phyloP scores from a whole-genome alignment of 2,329 filamentous ascomycete genomes.

The Pyrenochaeta sp. region DNA sequence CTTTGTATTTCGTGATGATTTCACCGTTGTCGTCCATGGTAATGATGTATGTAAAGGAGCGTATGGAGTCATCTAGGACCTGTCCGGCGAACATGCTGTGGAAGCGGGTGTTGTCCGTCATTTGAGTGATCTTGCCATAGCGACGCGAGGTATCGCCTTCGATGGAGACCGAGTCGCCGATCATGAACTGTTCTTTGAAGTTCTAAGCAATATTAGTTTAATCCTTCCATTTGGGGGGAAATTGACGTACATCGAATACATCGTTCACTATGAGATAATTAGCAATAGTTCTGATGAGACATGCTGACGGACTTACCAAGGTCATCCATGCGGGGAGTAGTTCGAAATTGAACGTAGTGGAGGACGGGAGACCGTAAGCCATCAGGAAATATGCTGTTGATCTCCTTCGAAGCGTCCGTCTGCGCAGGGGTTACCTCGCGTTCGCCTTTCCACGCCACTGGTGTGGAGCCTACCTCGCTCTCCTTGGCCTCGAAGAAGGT shows the following conservation, averaged over 20 bases:
- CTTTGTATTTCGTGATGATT: constrained; percentile 57
- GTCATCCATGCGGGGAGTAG: constrained; percentile 84
- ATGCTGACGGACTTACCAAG: constrained; percentile 58
- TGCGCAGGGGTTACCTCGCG: constrained; percentile 45
- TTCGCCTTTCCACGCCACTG: constrained; percentile 29
- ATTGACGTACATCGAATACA: constrained; percentile 38
- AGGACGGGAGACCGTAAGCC: constrained; percentile 89
- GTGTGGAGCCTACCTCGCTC: constrained; percentile 75
- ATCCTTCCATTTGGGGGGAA: no score
- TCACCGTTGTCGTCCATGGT: constrained; percentile 42
- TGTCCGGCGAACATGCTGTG: constrained; percentile 38
- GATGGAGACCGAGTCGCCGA: constrained; percentile 42
- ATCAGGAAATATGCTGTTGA: constrained; percentile 91
- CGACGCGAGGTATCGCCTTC: constrained; percentile 38
- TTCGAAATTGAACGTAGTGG: constrained; percentile 87
- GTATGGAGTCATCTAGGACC: constrained; percentile 36
- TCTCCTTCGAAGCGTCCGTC: constrained; percentile 77
- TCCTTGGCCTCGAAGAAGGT: constrained; percentile 92
- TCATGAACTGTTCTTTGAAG: constrained; percentile 44
- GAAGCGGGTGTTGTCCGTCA: constrained; percentile 39
- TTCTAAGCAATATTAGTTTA: constrained; percentile 29
- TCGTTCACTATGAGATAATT: constrained; percentile 37
- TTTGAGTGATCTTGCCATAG: constrained; percentile 40
- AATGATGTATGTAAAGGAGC: constrained; percentile 42
- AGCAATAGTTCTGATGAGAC: constrained; percentile 43